Conservation (phyloP, 768 basidiomycete genomes). For the Polyporus arcularius region DNA sequence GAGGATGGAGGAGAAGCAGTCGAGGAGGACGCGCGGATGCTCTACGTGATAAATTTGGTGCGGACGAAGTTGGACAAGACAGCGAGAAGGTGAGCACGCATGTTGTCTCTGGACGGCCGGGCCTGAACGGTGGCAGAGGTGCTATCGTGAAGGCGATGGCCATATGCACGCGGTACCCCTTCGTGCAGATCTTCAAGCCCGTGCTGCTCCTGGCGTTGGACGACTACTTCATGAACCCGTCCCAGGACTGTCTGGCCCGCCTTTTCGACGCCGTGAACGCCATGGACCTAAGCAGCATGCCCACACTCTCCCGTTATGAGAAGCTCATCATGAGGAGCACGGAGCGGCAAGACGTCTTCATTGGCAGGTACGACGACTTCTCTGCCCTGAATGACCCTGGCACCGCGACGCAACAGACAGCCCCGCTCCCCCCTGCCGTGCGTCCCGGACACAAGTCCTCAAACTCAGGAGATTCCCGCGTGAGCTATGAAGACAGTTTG, state of each 20-base stretch:
- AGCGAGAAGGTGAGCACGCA: slow-evolving; percentile 61
- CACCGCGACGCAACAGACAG: slow-evolving; percentile 14
- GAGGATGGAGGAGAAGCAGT: slow-evolving; percentile 27
- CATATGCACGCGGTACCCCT: slow-evolving; percentile 90
- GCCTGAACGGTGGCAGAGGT: slow-evolving; percentile 53
- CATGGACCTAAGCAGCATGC: slow-evolving; percentile 82
- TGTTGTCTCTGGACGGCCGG: background rate
- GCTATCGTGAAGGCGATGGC: slow-evolving; percentile 94
- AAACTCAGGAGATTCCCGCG: slow-evolving; percentile 51
- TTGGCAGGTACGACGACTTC: slow-evolving; percentile 70
- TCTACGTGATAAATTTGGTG: slow-evolving; percentile 90
- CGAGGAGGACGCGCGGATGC: slow-evolving; percentile 46
- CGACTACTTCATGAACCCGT: slow-evolving; percentile 89
- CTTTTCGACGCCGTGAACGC: slow-evolving; percentile 93
- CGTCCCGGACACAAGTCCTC: slow-evolving; percentile 14
- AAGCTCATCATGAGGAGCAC: slow-evolving; percentile 87
- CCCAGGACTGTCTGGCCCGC: slow-evolving; percentile 85
- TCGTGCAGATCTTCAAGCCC: slow-evolving; percentile 97
- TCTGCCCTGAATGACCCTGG: slow-evolving; percentile 21
- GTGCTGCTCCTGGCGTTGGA: slow-evolving; percentile 92
- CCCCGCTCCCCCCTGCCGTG: background rate
- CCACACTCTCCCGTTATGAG: slow-evolving; percentile 76
- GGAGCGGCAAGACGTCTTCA: slow-evolving; percentile 90
- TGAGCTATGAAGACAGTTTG: slow-evolving; percentile 71
- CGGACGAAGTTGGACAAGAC: slow-evolving; percentile 89